phyloP scores from a whole-genome alignment of 2,329 filamentous ascomycete species.

The Neoarthrinium moseri region DNA sequence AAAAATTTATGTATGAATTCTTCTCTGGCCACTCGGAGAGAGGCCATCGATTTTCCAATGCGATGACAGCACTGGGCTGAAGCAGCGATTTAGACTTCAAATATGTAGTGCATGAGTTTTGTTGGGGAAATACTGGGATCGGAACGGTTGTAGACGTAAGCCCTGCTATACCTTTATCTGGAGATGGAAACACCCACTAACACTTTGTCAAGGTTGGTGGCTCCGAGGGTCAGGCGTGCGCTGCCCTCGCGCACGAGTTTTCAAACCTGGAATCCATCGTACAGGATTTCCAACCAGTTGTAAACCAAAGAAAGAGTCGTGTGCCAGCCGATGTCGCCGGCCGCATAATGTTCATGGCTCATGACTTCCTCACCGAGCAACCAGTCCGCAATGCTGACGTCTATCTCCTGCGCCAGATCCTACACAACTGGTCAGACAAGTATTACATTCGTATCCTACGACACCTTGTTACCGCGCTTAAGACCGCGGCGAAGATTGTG shows the following conservation, averaged over 20 bases:
- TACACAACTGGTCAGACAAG: slow-evolving; percentile 49
- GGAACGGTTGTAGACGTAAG: slow-evolving; percentile 17
- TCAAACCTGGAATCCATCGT: slow-evolving; percentile 20
- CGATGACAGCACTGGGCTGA: slow-evolving; percentile 13
- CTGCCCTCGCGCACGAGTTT: slow-evolving; percentile 52
- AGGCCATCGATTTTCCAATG: slow-evolving; percentile 18
- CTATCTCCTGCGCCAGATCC: slow-evolving; percentile 46
- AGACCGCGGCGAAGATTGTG: slow-evolving; percentile 3
- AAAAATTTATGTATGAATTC: slow-evolving; percentile 17
- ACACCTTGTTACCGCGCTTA: slow-evolving; percentile 3
- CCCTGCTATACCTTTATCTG: too few species aligned
- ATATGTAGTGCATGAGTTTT: slow-evolving; percentile 16
- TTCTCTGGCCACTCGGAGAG: slow-evolving; percentile 18
- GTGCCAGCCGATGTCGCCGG: slow-evolving; percentile 4
- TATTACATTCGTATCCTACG: slow-evolving; percentile 32
- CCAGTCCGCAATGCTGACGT: slow-evolving; percentile 30
- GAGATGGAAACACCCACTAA: background rate
- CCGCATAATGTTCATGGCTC: slow-evolving; percentile 16
- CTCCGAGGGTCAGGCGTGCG: slow-evolving; percentile 54
- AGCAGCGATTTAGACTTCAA: slow-evolving; percentile 11
- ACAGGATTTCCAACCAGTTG: slow-evolving; percentile 26
- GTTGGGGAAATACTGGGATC: slow-evolving; percentile 13
- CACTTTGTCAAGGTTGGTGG: slow-evolving; percentile 57
- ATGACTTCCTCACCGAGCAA: slow-evolving; percentile 25
- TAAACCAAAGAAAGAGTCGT: background rate